These are phyloP conservation scores for Panellus pusillus DNA, from an alignment of 768 basidiomycete genomes.

Conservation along the genomic window DNA sequence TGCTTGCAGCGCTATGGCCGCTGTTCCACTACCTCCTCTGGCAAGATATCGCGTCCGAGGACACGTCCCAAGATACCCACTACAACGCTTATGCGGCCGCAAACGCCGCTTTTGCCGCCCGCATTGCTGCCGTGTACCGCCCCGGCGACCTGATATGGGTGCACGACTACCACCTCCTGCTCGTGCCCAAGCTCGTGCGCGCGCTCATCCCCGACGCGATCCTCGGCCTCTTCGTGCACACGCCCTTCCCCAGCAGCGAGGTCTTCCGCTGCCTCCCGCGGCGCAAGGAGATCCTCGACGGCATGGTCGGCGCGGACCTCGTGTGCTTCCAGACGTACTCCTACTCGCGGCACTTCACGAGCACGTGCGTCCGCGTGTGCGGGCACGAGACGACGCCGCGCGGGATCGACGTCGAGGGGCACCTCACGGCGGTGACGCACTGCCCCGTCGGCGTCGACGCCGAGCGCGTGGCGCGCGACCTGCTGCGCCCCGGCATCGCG, in stretches of 20 bases:
- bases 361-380: constrained; percentile 93
- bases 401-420: constrained; percentile 85
- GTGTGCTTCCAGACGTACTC: constrained; percentile 82
- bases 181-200: constrained; percentile 84
- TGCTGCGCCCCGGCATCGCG: constrained; percentile 74
- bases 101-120: constrained; percentile 71
- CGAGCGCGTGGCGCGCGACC: constrained; percentile 80
- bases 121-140: constrained; percentile 37
- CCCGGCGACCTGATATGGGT: constrained; percentile 89
- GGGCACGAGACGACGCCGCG: constrained; percentile 81
- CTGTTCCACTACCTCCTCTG: constrained; percentile 98
- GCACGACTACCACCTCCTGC: constrained; percentile 94
- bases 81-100: constrained; percentile 82
- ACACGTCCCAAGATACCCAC: constrained; percentile 79
- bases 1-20: constrained; percentile 81
- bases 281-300: constrained; percentile 92
- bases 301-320: constrained; percentile 96
- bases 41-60: constrained; percentile 93
- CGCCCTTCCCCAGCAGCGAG: constrained; percentile 96
- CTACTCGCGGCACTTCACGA: constrained; percentile 84
- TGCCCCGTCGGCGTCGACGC: constrained; percentile 97
- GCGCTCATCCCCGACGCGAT: constrained; percentile 65
- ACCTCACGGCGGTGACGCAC: constrained; percentile 78
- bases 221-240: constrained; percentile 94
- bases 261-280: constrained; percentile 93